A percentile compares a stretch with the other conserved stretches of the same genome.
Evolutionary conservation across 2,329 filamentous ascomycete species (phyloP).

Genomic region (Aspergillus fumigatus): DNA sequence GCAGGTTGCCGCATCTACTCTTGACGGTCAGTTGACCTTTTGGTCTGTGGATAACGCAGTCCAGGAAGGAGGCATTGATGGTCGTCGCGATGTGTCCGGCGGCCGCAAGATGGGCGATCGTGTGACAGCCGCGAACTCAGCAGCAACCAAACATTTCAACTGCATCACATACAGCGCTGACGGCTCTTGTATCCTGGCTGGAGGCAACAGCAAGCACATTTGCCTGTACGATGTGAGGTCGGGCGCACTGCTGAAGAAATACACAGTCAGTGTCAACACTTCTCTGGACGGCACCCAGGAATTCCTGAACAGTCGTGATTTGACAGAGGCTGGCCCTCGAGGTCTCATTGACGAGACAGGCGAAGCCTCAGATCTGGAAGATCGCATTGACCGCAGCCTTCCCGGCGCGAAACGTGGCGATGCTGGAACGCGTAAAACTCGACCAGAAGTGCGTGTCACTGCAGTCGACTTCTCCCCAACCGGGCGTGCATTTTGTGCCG

Average conservation of each 20-base stretch:
- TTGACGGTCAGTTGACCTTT: slow-evolving; percentile 92
- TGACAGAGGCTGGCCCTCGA: slow-evolving; percentile 84
- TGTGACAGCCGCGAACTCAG: slow-evolving; percentile 82
- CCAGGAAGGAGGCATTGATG: slow-evolving; percentile 82
- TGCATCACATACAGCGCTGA: slow-evolving; percentile 89
- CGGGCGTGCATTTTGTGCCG: slow-evolving; percentile 86
- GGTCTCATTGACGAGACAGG: slow-evolving; percentile 83
- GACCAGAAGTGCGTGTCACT: slow-evolving; percentile 79
- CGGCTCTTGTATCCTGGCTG: slow-evolving; percentile 82
- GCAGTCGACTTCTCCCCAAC: slow-evolving; percentile 84
- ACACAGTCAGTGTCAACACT: slow-evolving; percentile 92
- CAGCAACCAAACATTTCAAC: slow-evolving; percentile 85
- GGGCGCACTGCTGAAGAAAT: slow-evolving; percentile 88
- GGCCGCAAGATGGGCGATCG: slow-evolving; percentile 85
- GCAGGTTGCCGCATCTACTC: slow-evolving; percentile 84
- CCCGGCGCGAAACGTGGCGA: slow-evolving; percentile 87
- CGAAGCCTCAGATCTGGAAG: slow-evolving; percentile 83
- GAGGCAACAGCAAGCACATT: slow-evolving; percentile 97
- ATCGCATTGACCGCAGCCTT: slow-evolving; percentile 71
- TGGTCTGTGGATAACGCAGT: slow-evolving; percentile 87
- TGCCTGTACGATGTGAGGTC: slow-evolving; percentile 94
- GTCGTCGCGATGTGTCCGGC: slow-evolving; percentile 85
- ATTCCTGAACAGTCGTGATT: slow-evolving; percentile 84
- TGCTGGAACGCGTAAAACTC: slow-evolving; percentile 68
- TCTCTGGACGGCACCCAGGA: slow-evolving; percentile 94